Percentiles rank a stretch among this genome's conserved stretches.
These are phyloP conservation scores for Lecanoromycetidae sp. DNA, from an alignment of 2,329 filamentous ascomycete species.

Conservation along the genomic window DNA sequence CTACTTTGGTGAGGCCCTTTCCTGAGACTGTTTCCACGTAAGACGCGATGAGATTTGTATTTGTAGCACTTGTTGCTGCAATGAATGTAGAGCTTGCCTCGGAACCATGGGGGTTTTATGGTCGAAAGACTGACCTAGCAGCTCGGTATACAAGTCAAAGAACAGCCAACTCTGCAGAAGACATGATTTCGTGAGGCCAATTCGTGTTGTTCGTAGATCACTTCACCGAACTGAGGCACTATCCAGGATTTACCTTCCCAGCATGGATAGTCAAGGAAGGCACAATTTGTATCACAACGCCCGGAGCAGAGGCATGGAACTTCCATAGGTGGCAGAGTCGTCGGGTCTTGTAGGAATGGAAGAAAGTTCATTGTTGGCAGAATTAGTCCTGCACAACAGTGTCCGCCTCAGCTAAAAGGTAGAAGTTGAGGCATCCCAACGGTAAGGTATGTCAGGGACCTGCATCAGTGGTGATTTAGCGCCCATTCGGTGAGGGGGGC, in stretches of 20 bases:
- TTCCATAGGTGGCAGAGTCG: neutral
- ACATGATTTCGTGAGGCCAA: neutral
- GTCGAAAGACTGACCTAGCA: neutral
- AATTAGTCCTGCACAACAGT: neutral
- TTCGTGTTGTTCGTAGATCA: neutral
- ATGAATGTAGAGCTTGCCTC: neutral
- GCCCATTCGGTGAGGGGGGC: too few species aligned
- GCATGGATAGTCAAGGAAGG: neutral
- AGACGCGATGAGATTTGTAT: neutral
- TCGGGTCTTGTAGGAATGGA: neutral
- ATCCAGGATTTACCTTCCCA: constrained; percentile 2
- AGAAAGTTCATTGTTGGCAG: constrained; percentile 2
- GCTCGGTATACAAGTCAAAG: neutral
- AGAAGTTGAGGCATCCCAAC: neutral
- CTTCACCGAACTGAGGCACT: neutral
- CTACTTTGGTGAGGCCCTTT: neutral
- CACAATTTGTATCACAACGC: neutral
- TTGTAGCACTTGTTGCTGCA: neutral
- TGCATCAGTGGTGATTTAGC: neutral
- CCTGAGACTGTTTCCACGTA: neutral
- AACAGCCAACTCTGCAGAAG: constrained; percentile 6
- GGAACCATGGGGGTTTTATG: neutral
- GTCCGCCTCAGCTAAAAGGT: neutral
- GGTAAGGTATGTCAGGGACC: neutral
- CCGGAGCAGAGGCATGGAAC: constrained; percentile 1